Evolutionary conservation across 192 early-diverging fungal species (phyloP).

Genomic region (Diversispora eburnea): DNA sequence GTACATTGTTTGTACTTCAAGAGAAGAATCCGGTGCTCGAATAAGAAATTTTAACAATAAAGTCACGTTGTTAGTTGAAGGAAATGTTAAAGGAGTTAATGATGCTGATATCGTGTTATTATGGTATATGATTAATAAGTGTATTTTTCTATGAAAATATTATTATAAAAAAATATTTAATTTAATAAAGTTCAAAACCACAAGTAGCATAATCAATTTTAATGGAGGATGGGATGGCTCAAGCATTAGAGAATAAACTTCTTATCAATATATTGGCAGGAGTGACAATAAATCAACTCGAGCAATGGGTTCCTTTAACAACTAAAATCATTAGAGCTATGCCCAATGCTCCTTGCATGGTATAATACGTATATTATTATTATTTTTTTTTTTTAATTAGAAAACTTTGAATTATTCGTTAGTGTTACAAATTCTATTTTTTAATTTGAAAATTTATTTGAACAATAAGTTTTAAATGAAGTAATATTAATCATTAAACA

Average conservation of each 20-base stretch:
- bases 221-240: slow-evolving; percentile 40
- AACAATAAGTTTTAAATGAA: too few species aligned
- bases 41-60: slow-evolving; percentile 33
- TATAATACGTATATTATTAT: slow-evolving; percentile 17
- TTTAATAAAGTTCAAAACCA: slow-evolving; percentile 44
- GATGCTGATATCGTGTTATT: slow-evolving; percentile 45
- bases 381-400: neutral
- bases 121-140: slow-evolving; percentile 32
- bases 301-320: slow-evolving; percentile 43
- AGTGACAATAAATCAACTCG: slow-evolving; percentile 46
- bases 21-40: slow-evolving; percentile 40
- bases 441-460: neutral
- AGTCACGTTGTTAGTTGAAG: slow-evolving; percentile 33
- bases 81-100: slow-evolving; percentile 40
- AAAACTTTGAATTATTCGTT: neutral
- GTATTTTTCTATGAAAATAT: neutral
- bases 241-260: slow-evolving; percentile 42
- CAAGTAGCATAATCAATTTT: slow-evolving; percentile 47
- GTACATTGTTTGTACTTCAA: slow-evolving; percentile 44
- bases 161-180: too few species aligned
- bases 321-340: slow-evolving; percentile 51
- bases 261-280: slow-evolving; percentile 54
- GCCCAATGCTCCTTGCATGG: slow-evolving; percentile 56
- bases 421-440: neutral
- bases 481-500: neutral